Percentiles rank a stretch among this genome's conserved stretches.
These are phyloP conservation scores for Eutrema heterophyllum DNA, from an alignment of 345 rosid genomes.

Conservation along the genomic window DNA sequence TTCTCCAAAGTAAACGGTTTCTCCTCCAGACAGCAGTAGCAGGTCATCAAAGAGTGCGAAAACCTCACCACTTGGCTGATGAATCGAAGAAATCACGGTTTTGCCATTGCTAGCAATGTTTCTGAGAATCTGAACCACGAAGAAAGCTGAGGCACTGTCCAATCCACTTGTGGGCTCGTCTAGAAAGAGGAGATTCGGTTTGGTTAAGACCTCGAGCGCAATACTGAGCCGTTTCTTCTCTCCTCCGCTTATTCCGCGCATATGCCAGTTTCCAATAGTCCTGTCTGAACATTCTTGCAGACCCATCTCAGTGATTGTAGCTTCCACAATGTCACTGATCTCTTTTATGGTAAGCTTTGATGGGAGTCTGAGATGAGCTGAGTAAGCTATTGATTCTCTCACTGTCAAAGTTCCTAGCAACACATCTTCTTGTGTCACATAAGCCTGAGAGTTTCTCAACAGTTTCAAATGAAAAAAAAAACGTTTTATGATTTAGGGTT, in stretches of 20 bases:
- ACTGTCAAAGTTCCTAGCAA: conserved; percentile 71
- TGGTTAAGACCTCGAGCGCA: conserved; percentile 68
- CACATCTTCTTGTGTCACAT: conserved; percentile 80
- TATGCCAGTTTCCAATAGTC: conserved; percentile 71
- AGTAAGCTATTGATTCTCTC: conserved; percentile 66
- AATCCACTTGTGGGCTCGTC: conserved; percentile 88
- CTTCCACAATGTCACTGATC: conserved; percentile 47
- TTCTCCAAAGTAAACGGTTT: conserved; percentile 68
- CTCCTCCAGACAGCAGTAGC: conserved; percentile 60
- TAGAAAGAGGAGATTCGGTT: conserved; percentile 59
- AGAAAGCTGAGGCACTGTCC: conserved; percentile 77
- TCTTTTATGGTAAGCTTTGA: conserved; percentile 42
- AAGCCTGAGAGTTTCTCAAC: conserved; percentile 44
- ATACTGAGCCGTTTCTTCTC: conserved; percentile 78
- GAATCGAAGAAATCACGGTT: conserved; percentile 61
- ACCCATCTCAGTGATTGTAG: conserved; percentile 60
- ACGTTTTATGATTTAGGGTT: neutral
- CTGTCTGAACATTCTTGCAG: conserved; percentile 65
- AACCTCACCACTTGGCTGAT: conserved; percentile 83
- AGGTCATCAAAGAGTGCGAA: conserved; percentile 66
- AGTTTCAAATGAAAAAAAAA: neutral
- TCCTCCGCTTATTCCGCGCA: conserved; percentile 84
- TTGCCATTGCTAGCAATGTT: conserved; percentile 54
- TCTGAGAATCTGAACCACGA: conserved; percentile 51
- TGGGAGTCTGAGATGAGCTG: conserved; percentile 67